phyloP scores from a whole-genome alignment of 2,329 filamentous ascomycete species.

The Neonectria hederae region DNA sequence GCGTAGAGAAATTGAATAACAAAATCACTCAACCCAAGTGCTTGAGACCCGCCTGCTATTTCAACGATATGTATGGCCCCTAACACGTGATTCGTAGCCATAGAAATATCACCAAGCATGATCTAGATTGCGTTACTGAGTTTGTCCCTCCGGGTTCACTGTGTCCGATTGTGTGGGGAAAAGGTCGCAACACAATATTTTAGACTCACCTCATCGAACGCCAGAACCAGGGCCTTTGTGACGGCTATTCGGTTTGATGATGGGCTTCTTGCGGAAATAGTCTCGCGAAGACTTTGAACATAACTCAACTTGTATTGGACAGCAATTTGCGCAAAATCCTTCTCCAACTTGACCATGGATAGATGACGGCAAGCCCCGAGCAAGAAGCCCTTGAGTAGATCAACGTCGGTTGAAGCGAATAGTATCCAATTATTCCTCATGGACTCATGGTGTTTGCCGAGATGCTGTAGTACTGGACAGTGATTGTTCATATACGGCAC shows the following conservation, averaged over 20 bases:
- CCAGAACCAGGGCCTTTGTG: slow-evolving; percentile 18
- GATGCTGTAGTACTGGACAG: slow-evolving; percentile 19
- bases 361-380: slow-evolving; percentile 24
- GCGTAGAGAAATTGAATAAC: slow-evolving; percentile 11
- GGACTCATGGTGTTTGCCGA: not conserved
- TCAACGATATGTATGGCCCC: slow-evolving; percentile 17
- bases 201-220: slow-evolving; percentile 23
- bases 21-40: slow-evolving; percentile 18
- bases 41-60: slow-evolving; percentile 6
- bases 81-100: slow-evolving; percentile 22
- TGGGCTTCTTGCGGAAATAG: not conserved
- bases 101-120: slow-evolving; percentile 17
- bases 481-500: slow-evolving; percentile 15
- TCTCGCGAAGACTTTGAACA: slow-evolving; percentile 13
- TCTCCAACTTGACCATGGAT: not conserved
- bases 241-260: slow-evolving; percentile 10
- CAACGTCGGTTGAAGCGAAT: slow-evolving; percentile 15
- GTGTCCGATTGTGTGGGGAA: too few species aligned
- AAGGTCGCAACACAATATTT: not conserved
- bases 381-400: slow-evolving; percentile 26
- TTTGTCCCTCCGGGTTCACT: rapidly evolving
- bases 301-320: slow-evolving; percentile 24
- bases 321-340: slow-evolving; percentile 16
- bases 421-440: slow-evolving; percentile 24
- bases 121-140: slow-evolving; percentile 3